A percentile compares a stretch with the other conserved stretches of the same genome.
These are phyloP conservation scores for Pythium sp. DNA, from an alignment of 352 stramenopile genomes.

Conservation along the genomic window DNA sequence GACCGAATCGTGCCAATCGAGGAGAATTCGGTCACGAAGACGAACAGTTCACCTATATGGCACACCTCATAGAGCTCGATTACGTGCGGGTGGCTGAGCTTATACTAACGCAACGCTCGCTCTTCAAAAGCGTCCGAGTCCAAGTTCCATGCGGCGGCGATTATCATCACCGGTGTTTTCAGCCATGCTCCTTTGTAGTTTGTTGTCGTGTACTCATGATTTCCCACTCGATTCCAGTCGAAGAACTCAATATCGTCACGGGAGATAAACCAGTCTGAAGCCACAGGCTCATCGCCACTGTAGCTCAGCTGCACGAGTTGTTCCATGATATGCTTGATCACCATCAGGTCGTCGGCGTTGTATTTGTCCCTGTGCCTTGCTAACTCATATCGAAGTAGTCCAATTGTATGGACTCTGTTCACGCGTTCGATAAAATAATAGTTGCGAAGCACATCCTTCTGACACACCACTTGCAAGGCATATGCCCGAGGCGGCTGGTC, in stretches of 20 bases:
- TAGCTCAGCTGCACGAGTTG: not conserved
- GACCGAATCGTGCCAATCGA: not conserved
- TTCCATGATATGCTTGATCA: not conserved
- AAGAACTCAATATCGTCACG: not conserved
- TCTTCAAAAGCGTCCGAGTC: not conserved
- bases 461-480: not conserved
- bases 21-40: not conserved
- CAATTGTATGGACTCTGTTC: not conserved
- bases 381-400: not conserved
- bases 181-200: not conserved
- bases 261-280: not conserved
- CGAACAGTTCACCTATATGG: not conserved
- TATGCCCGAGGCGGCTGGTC: not conserved
- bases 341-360: not conserved
- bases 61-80: not conserved
- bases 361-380: not conserved
- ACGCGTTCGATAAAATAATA: not conserved
- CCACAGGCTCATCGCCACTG: not conserved
- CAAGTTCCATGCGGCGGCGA: not conserved
- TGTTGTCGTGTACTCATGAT: not conserved
- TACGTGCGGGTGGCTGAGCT: not conserved
- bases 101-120: not conserved
- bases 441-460: not conserved
- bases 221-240: not conserved
- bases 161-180: constrained; percentile 1